These are phyloP conservation scores for Endogone sp. DNA, from an alignment of 192 early-diverging fungal species.

Conservation along the genomic window DNA sequence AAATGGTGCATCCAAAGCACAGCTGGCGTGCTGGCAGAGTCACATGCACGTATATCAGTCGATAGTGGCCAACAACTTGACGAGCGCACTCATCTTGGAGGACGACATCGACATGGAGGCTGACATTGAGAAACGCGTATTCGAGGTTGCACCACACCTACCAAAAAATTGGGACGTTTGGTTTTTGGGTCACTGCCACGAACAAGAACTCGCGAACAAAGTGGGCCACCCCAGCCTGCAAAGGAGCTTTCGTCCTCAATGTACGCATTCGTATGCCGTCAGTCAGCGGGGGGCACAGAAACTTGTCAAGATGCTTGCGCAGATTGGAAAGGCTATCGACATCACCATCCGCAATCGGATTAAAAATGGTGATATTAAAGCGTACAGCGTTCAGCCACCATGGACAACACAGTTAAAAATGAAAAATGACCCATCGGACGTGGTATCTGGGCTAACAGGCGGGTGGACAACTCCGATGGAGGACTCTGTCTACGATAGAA, in stretches of 20 bases:
- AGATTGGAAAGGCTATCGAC: too few species aligned
- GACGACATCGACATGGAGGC: constrained; percentile 47
- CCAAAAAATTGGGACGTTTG: constrained; percentile 38
- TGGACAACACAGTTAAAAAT: too few species aligned
- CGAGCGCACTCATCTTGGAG: constrained; percentile 34
- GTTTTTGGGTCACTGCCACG: constrained; percentile 42
- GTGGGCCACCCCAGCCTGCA: constrained; percentile 15
- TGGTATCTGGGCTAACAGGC: too few species aligned
- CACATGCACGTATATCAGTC: constrained; percentile 36
- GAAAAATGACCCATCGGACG: too few species aligned
- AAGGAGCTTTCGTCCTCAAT: constrained; percentile 30
- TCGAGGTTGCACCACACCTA: constrained; percentile 13
- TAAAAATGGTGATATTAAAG: too few species aligned
- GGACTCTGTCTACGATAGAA: too few species aligned
- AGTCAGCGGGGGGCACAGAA: constrained; percentile 36
- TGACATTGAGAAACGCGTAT: constrained; percentile 16
- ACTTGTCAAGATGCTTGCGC: constrained; percentile 29
- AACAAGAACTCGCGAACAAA: constrained; percentile 26
- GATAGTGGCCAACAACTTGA: constrained; percentile 33
- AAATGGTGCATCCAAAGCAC: constrained; percentile 14
- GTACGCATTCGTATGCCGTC: constrained; percentile 39
- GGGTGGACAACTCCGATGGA: too few species aligned
- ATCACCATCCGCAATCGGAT: too few species aligned
- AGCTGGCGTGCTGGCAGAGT: constrained; percentile 33
- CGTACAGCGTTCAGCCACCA: too few species aligned